These are phyloP conservation scores for Diaporthe australafricana DNA, from an alignment of 2,329 filamentous ascomycete genomes.

Conservation along the genomic window DNA sequence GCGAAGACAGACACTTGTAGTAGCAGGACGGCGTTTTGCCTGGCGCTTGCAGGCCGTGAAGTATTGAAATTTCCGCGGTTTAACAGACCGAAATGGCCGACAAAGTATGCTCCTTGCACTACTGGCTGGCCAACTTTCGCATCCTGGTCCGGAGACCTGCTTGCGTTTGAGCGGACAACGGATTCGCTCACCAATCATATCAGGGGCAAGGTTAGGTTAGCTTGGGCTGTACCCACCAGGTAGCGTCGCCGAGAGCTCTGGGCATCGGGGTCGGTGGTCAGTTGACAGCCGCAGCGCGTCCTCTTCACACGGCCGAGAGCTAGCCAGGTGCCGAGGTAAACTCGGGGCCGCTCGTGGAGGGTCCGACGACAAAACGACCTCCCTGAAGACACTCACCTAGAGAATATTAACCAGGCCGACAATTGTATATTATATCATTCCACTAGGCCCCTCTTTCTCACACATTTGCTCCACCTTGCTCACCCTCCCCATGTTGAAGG, in stretches of 20 bases:
- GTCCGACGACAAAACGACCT: background rate
- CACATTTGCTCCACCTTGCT: background rate
- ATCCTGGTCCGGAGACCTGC: background rate
- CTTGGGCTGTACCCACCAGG: background rate
- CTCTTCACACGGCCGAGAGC: background rate
- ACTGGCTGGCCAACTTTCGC: background rate
- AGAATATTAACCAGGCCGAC: background rate
- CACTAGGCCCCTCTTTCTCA: background rate
- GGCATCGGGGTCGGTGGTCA: slow-evolving; percentile 2
- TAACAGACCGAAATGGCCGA: background rate
- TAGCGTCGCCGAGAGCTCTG: background rate
- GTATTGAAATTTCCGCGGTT: background rate
- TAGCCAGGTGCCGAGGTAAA: slow-evolving; percentile 22
- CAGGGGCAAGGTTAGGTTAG: too few relatives aligned
- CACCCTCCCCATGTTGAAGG: background rate
- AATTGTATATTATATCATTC: background rate
- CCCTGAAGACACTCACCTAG: background rate
- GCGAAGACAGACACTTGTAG: slow-evolving; percentile 7
- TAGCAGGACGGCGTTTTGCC: background rate
- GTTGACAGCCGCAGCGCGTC: slow-evolving; percentile 4
- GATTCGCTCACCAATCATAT: background rate
- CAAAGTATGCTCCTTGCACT: too few relatives aligned
- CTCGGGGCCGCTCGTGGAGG: background rate
- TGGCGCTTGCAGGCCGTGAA: background rate
- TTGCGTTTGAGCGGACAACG: background rate